Base-by-base conservation (phyloP, 805 yeast genomes). In the Babjeviella inositovora region DNA sequence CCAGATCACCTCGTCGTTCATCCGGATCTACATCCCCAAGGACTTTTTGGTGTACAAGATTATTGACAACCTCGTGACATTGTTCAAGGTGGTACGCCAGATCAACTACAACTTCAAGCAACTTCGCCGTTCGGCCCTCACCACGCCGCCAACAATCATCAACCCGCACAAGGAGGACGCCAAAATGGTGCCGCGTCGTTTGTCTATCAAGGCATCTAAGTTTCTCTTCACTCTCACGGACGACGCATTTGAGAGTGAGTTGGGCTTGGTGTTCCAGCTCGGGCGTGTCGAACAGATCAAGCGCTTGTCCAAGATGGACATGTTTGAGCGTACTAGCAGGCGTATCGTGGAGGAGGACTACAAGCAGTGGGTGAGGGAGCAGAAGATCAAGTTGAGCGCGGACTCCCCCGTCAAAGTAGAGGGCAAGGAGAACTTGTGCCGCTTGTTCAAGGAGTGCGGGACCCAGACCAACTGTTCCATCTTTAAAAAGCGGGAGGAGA, bases 211-310 rank as follows among this genome's bases (percentile, higher is more conserved):
- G 17, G 35, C 70, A 1, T 39, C 49, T 4, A 39, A 44, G 2
- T 46, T 70, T 17, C 52, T 59, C 1, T 29, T 71, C 7, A 54
- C 57, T 4, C 48, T 72, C 18, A 77, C 70, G 26, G 72, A 67
- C 39, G 80, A 73, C 37, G 67, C 72, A 1, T 71, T 73, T 38
- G 82, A 73, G 38, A 54, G 57, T 14, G 70, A 70, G 36, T 40
- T 73, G n/a, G 57, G 62, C 3, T 48, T 63, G 35, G 68, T 68
- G 16, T 65, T 45, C 28, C 70, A 70, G 32, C 48, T 70, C 8
- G 82, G 81, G 1, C 26, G 51, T 4, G 38, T 67, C 7, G 81
- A 71, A 30, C 80, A 72, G 29, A 49, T 51, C 22, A 56, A 50
- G 21, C 44, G 81, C 26, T 18, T 63, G 15, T 42, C 54, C 33